Evolutionary conservation across 2,329 filamentous ascomycete species (phyloP), one percentile per base, ranked within the genome.

Genomic region (Coniochaeta ligniaria): DNA sequence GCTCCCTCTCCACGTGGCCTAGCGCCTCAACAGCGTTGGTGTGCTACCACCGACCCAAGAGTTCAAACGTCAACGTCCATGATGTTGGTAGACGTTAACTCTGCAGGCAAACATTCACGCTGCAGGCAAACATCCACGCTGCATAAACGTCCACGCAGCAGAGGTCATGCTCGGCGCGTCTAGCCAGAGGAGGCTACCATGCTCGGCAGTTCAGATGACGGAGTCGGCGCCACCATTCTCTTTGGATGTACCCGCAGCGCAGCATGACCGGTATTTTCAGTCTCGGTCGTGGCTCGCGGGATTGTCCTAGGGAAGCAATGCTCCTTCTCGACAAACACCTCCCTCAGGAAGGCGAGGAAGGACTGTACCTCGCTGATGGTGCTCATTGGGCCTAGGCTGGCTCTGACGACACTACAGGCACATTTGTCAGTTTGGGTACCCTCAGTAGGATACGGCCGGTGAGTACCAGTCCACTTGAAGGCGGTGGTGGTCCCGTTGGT

Each of bases 371-470:
- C 85, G 3, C 74, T 70, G 22, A 76, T 69, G 2, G 81, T 86
- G 63, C 80, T 86, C 82, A 85, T 85, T 14, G 84, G 83, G 0
- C 86, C 85, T 1, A 88, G 73, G 61, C 83, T 86, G 6, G 80
- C 81, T 22, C 86, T 76, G 7, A 87, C 82, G 50, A 88, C 83
- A 0, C 85, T 80, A 62, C 14, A 22, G 12, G 22, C 38, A 41
- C 16, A 41, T 41, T n/a, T 41, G 17, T n/a, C 17, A n/a, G 38
- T 16, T 7, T 20, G 16, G 3, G 9, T 41, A 41, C 38, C 5
- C 38, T 41, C 17, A n/a, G 38, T 9, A 31, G 22, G 8, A 6
- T 52, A 16, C 56, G 47, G 33, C 20, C 2, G 5, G 54, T 36
- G 31, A 36, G 8, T 22, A 12, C 17, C 22, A 35, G 35, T 36